These are phyloP conservation scores for Gaertneriomyces sp. DNA, from an alignment of 192 early-diverging fungal genomes.

Conservation along the genomic window DNA sequence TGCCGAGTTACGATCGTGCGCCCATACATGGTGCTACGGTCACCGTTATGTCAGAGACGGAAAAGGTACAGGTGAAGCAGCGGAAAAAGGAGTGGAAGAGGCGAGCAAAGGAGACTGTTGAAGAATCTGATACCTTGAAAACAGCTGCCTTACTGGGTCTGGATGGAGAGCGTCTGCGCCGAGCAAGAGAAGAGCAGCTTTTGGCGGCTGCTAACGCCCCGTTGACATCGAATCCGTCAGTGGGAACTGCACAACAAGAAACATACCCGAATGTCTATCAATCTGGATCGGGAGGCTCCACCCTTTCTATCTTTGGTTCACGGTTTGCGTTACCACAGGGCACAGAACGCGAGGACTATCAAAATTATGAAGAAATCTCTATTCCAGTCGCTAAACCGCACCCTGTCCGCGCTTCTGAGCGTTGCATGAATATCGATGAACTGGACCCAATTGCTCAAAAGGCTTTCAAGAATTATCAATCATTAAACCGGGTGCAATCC, in stretches of 20 bases:
- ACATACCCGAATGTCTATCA: conserved; percentile 83
- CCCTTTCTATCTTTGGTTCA: conserved; percentile 73
- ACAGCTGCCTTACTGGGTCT: conserved; percentile 66
- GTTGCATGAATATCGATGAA: conserved; percentile 57
- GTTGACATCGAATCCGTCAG: conserved; percentile 7
- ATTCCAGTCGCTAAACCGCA: conserved; percentile 77
- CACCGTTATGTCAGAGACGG: conserved; percentile 60
- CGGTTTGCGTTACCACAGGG: conserved; percentile 76
- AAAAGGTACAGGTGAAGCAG: conserved; percentile 56
- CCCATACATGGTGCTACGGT: conserved; percentile 62
- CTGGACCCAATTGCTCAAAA: conserved; percentile 69
- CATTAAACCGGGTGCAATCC: conserved; percentile 92
- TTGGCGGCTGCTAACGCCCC: conserved; percentile 33
- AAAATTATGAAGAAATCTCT: conserved; percentile 85
- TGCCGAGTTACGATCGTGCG: conserved; percentile 15
- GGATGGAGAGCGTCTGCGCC: conserved; percentile 55
- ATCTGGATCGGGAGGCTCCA: conserved; percentile 60
- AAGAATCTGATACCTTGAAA: conserved; percentile 49
- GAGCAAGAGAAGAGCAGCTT: conserved; percentile 63
- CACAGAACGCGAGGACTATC: conserved; percentile 65
- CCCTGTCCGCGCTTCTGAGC: conserved; percentile 60
- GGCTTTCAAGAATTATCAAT: conserved; percentile 79
- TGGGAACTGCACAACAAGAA: conserved; percentile 25
- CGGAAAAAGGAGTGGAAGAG: conserved; percentile 68
- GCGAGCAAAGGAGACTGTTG: conserved; percentile 17